Percentiles rank a stretch among this genome's conserved stretches.
Conservation (phyloP, 495 filamentous ascomycete genomes). For the Neurospora tetrasperma region DNA sequence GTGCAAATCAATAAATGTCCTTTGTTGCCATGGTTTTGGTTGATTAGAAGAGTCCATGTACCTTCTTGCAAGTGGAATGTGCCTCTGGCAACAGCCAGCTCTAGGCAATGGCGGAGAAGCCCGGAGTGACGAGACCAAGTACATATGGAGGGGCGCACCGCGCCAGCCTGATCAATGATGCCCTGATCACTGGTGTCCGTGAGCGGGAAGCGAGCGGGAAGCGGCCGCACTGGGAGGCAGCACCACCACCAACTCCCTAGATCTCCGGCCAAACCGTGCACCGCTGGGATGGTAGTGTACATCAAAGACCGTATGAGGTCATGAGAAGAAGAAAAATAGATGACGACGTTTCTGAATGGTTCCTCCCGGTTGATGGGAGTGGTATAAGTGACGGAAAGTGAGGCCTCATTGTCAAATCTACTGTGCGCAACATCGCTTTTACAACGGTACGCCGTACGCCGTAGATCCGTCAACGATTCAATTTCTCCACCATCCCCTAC, state of each 20-base stretch:
- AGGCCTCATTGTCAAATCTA: background rate
- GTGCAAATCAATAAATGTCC: background rate
- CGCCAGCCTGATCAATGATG: background rate
- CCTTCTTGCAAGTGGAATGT: background rate
- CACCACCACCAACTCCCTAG: background rate
- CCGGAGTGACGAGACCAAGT: background rate
- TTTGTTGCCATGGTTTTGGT: background rate
- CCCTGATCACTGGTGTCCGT: background rate
- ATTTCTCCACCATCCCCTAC: background rate
- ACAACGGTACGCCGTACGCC: background rate
- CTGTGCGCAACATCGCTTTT: background rate
- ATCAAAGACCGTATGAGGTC: background rate
- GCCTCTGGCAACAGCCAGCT: background rate
- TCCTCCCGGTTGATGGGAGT: background rate
- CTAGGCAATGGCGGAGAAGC: background rate
- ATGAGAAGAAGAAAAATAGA: background rate
- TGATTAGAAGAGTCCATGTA: background rate
- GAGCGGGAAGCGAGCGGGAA: background rate
- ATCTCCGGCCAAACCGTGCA: background rate
- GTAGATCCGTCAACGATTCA: background rate
- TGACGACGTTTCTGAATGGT: background rate
- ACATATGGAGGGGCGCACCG: background rate
- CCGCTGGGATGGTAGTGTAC: background rate
- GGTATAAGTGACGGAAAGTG: background rate
- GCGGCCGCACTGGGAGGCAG: background rate